Percentiles rank a stretch among this genome's conserved stretches.
Evolutionary conservation across 1,284 basidiomycete species (phyloP).

Genomic region (Takashimella koratensis): DNA sequence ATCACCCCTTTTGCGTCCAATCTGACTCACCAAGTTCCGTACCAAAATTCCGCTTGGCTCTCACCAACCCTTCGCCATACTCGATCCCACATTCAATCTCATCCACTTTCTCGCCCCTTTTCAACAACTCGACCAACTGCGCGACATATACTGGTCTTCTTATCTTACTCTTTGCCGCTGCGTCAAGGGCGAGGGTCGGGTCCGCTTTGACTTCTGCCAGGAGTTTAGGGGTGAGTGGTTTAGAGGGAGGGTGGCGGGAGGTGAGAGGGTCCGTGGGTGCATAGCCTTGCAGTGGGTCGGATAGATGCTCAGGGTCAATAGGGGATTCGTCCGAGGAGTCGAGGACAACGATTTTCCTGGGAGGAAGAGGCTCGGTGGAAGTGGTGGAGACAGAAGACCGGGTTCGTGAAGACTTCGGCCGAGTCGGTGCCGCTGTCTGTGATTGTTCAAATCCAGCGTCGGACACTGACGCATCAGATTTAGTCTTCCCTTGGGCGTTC

Average conservation of each 20-base stretch:
- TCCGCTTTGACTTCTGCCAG: constrained; percentile 79
- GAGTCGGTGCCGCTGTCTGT: no score
- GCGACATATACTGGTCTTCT: constrained; percentile 74
- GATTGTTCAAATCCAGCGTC: not conserved
- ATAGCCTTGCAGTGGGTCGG: constrained; percentile 79
- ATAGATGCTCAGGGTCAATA: constrained; percentile 52
- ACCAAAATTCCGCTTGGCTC: constrained; percentile 75
- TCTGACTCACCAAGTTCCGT: constrained; percentile 68
- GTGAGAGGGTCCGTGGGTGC: constrained; percentile 50
- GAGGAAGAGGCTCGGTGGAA: not conserved
- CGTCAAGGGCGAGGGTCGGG: constrained; percentile 59
- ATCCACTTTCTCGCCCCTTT: constrained; percentile 67
- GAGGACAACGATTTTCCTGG: not conserved
- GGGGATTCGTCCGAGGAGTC: not conserved
- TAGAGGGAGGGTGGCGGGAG: constrained; percentile 68
- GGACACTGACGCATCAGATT: not conserved
- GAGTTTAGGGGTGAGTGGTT: constrained; percentile 71
- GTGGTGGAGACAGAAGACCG: not conserved
- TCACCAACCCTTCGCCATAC: constrained; percentile 72
- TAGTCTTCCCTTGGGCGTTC: not conserved
- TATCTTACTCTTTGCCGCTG: constrained; percentile 57
- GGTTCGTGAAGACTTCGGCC: not conserved
- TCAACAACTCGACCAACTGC: constrained; percentile 68
- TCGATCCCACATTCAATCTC: constrained; percentile 72
- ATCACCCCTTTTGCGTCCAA: not conserved